These are phyloP conservation scores for Fusarium temperatum DNA, from an alignment of 2,329 filamentous ascomycete genomes.

Conservation along the genomic window DNA sequence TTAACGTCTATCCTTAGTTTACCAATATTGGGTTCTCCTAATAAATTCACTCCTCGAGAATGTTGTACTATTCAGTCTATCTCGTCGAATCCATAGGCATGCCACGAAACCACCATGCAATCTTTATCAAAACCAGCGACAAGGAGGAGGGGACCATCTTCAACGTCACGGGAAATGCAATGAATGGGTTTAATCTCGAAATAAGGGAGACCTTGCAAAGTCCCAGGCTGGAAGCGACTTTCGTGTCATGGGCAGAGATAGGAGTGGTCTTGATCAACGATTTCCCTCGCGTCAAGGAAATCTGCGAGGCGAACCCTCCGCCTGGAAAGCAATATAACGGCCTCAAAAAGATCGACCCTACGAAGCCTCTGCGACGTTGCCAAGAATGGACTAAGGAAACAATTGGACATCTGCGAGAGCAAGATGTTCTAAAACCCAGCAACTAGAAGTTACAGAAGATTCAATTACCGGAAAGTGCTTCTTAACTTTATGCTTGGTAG, in stretches of 20 bases:
- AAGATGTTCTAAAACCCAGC: neutral
- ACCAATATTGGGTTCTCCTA: no score
- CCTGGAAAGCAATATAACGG: neutral
- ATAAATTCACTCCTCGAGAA: neutral
- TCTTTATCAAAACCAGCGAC: neutral
- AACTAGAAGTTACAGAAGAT: neutral
- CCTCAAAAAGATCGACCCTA: neutral
- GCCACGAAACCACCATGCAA: neutral
- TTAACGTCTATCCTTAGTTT: no score
- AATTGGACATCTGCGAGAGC: neutral
- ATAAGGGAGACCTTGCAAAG: neutral
- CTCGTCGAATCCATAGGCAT: neutral
- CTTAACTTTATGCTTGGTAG: accelerated
- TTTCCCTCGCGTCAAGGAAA: neutral
- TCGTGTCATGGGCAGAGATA: neutral
- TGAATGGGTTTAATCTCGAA: neutral
- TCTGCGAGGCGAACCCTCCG: neutral
- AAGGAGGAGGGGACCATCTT: neutral
- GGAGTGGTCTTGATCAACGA: accelerated
- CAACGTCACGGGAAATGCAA: neutral
- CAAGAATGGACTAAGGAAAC: neutral
- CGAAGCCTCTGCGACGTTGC: neutral
- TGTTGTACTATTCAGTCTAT: accelerated
- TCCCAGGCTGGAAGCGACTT: neutral
- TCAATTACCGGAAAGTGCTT: neutral